A percentile compares a stretch with the other conserved stretches of the same genome.
phyloP scores from a whole-genome alignment of 2,329 filamentous ascomycete genomes.

The Pseudogymnoascus sp. region DNA sequence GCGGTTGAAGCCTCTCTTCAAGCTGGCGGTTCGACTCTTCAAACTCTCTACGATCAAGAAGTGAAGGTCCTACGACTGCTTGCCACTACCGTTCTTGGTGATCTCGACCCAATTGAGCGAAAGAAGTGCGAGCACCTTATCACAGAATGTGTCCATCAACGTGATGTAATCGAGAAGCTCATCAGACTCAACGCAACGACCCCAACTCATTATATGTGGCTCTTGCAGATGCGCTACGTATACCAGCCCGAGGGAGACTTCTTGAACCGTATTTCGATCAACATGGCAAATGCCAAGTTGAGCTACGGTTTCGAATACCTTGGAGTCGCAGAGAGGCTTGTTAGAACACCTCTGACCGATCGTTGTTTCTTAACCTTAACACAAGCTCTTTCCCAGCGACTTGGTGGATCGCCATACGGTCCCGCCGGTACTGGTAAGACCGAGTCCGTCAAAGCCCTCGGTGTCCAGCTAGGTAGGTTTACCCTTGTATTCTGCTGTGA shows the following conservation, averaged over 20 bases:
- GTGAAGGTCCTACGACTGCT: constrained; percentile 79
- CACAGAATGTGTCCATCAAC: constrained; percentile 96
- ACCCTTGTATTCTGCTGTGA: constrained; percentile 99
- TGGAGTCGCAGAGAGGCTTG: constrained; percentile 90
- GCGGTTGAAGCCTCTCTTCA: constrained; percentile 72
- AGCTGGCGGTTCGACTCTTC: constrained; percentile 62
- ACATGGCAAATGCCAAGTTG: constrained; percentile 93
- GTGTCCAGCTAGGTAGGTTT: constrained; percentile 92
- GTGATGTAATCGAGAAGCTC: constrained; percentile 85
- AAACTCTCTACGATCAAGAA: constrained; percentile 69
- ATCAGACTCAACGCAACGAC: constrained; percentile 66
- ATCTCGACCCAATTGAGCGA: constrained; percentile 76
- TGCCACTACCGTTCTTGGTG: constrained; percentile 80
- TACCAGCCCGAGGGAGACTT: constrained; percentile 78
- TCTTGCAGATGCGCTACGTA: constrained; percentile 94
- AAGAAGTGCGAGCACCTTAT: constrained; percentile 99
- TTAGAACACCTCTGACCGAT: constrained; percentile 93
- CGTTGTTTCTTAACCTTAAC: constrained; percentile 97
- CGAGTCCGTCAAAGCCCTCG: constrained; percentile 95
- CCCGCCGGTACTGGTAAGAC: constrained; percentile 98
- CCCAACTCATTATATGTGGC: constrained; percentile 81
- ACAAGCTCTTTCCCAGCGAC: constrained; percentile 86
- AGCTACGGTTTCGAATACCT: constrained; percentile 98
- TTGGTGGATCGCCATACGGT: constrained; percentile 95
- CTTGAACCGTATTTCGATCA: constrained; percentile 75